Percentiles rank a stretch among this genome's conserved stretches.
Conservation (phyloP, 2,329 filamentous ascomycete genomes). For the Cytospora schulzeri region DNA sequence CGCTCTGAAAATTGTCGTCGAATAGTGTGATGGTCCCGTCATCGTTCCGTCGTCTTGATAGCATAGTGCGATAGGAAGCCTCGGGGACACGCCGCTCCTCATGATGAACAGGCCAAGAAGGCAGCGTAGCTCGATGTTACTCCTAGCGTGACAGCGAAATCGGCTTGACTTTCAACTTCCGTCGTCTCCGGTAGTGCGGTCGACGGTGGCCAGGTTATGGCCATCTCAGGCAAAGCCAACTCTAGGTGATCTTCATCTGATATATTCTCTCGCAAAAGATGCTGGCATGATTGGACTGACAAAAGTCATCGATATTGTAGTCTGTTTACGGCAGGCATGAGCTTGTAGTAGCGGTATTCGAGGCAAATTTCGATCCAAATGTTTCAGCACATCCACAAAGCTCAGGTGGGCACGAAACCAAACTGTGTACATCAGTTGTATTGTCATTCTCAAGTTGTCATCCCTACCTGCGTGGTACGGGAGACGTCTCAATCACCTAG, state of each 20-base stretch:
- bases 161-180: conserved; percentile 13
- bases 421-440: background rate
- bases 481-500: conserved; percentile 11
- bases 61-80: conserved; percentile 6
- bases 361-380: conserved; percentile 6
- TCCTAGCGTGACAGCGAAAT: conserved; percentile 17
- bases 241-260: background rate
- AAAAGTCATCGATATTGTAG: conserved; percentile 8
- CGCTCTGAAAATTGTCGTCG: background rate
- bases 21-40: conserved; percentile 8
- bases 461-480: conserved; percentile 15
- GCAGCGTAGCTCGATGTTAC: conserved; percentile 6
- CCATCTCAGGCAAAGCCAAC: conserved; percentile 12
- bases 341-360: conserved; percentile 11
- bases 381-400: background rate
- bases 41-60: conserved; percentile 15
- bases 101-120: conserved; percentile 12
- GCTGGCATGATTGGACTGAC: background rate
- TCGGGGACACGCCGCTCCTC: background rate
- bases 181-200: conserved; percentile 9
- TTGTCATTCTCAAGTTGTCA: conserved; percentile 3
- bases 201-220: conserved; percentile 12
- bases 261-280: conserved; percentile 1
- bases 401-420: conserved; percentile 14
- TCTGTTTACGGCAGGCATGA: conserved; percentile 19